Evolutionary conservation across 1,139 yeast species (phyloP).

Genomic region (Arxiozyma slooffiae): DNA sequence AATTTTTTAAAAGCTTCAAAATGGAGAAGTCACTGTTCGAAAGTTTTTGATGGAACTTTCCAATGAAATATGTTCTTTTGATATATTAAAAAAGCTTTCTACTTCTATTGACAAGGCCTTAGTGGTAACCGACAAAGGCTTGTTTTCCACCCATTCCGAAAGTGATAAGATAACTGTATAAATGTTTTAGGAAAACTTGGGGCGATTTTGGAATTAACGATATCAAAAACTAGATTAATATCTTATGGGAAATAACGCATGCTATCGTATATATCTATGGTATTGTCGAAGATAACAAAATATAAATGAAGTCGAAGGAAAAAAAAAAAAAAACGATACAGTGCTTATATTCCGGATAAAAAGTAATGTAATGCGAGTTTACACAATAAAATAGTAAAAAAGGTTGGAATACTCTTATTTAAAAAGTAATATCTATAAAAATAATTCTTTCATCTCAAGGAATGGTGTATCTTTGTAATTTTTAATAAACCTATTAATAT

Average conservation of each 20-base stretch:
- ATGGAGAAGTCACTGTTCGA: too few species aligned
- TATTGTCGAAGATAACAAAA: background rate
- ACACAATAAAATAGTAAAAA: too few species aligned
- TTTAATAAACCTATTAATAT: background rate
- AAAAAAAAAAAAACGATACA: background rate
- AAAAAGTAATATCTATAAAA: background rate
- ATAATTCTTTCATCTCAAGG: background rate
- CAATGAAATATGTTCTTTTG: too few species aligned
- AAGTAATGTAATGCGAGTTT: too few species aligned
- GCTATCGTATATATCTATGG: background rate
- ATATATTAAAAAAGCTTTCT: background rate
- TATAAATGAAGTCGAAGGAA: background rate
- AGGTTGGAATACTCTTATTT: too few species aligned
- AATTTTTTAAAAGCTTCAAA: too few species aligned
- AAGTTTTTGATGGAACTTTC: too few species aligned
- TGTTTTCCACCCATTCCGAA: background rate
- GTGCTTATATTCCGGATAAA: background rate
- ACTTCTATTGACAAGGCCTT: background rate
- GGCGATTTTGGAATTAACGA: background rate
- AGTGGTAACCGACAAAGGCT: background rate
- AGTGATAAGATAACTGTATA: background rate
- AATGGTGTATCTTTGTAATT: background rate
- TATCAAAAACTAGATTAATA: background rate
- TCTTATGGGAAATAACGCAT: background rate
- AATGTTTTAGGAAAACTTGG: background rate